These are phyloP conservation scores for Cicer cuneatum DNA, from an alignment of 306 rosid genomes.

Conservation along the genomic window DNA sequence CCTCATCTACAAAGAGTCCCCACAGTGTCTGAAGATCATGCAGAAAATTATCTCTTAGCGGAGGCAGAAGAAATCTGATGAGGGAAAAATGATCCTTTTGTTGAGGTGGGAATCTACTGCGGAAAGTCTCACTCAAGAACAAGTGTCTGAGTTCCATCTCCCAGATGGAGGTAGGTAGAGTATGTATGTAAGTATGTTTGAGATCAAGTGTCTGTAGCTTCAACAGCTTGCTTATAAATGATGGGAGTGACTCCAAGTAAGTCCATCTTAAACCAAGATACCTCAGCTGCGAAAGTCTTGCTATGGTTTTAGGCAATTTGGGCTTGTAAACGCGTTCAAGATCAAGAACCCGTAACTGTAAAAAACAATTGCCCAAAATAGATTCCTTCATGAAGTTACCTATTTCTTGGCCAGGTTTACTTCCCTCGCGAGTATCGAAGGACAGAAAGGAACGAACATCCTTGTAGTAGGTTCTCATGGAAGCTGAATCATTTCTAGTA, in stretches of 20 bases:
- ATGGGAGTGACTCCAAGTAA: slow-evolving; percentile 45
- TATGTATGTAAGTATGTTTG: slow-evolving; percentile 46
- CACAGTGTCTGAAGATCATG: slow-evolving; percentile 46
- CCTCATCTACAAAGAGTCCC: slow-evolving; percentile 52
- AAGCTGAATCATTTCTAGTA: background rate
- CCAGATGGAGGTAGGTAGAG: slow-evolving; percentile 48
- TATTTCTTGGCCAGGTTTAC: slow-evolving; percentile 45
- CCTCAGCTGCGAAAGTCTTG: slow-evolving; percentile 37
- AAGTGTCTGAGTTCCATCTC: slow-evolving; percentile 47
- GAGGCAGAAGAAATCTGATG: slow-evolving; percentile 4
- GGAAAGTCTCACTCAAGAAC: slow-evolving; percentile 39
- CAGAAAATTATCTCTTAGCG: background rate
- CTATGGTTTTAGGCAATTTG: slow-evolving; percentile 41
- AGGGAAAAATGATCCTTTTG: background rate
- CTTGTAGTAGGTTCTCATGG: background rate
- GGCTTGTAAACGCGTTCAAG: slow-evolving; percentile 53
- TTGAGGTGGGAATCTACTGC: slow-evolving; percentile 32
- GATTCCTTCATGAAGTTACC: slow-evolving; percentile 9
- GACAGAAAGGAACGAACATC: slow-evolving; percentile 31
- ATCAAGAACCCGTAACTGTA: slow-evolving; percentile 47
- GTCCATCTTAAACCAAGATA: slow-evolving; percentile 58
- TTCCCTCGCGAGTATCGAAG: slow-evolving; percentile 47
- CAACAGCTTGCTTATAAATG: slow-evolving; percentile 36
- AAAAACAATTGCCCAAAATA: slow-evolving; percentile 17
- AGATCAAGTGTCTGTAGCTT: slow-evolving; percentile 54